Conservation (phyloP, 202 grass and related monocot species). For the Hordeum pubiflorum region DNA sequence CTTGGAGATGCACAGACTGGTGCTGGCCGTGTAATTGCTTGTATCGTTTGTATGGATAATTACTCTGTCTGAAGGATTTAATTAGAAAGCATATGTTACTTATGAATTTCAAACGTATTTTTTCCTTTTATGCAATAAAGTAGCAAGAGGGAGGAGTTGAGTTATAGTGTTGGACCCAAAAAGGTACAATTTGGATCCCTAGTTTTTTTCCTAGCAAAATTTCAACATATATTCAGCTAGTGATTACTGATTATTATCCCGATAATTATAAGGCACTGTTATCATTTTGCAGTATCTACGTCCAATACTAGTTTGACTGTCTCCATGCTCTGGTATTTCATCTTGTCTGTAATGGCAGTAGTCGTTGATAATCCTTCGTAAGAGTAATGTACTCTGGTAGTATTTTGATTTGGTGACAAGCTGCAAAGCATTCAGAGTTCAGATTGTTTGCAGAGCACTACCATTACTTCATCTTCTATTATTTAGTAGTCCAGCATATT, state of each 20-base stretch:
- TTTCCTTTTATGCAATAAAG: no score
- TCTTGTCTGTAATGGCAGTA: background rate
- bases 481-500: conserved; percentile 36
- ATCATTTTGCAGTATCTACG: conserved; percentile 3
- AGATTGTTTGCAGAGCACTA: conserved; percentile 25
- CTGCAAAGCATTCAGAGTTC: conserved; percentile 1
- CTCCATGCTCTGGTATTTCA: background rate
- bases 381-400: background rate
- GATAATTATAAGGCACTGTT: no score
- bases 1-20: background rate
- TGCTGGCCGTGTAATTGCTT: background rate
- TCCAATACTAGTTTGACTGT: conserved; percentile 24
- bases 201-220: no score
- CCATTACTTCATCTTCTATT: conserved; percentile 1
- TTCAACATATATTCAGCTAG: no score
- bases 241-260: no score
- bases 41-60: background rate
- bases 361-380: background rate
- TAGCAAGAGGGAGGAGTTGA: no score
- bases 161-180: no score
- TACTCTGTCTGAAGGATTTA: background rate
- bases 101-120: background rate
- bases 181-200: no score
- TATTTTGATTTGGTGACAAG: background rate
- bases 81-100: background rate